Conservation (phyloP, 495 filamentous ascomycete species). For the Stereocaulon alpinum region DNA sequence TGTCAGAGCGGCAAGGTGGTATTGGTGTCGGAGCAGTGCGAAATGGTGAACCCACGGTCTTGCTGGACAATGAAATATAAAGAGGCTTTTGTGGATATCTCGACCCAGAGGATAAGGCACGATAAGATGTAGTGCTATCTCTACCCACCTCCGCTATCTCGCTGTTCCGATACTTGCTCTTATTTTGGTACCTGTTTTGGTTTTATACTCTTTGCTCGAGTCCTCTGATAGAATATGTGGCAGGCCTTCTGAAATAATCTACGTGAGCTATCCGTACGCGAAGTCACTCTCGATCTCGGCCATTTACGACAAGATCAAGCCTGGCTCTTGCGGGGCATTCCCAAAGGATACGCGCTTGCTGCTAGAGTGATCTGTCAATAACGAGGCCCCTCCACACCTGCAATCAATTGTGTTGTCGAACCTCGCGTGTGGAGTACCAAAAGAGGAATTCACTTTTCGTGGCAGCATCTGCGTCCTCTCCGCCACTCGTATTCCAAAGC, state of each 20-base stretch:
- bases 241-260: no score
- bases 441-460: neutral
- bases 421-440: neutral
- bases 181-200: neutral
- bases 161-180: constrained; percentile 2
- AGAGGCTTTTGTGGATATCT: neutral
- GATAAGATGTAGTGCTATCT: constrained; percentile 9
- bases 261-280: no score
- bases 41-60: neutral
- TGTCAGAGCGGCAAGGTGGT: no score
- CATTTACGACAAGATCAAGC: neutral
- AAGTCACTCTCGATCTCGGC: constrained; percentile 3
- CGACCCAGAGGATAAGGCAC: constrained; percentile 1
- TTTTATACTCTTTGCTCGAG: neutral
- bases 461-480: neutral
- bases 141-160: neutral
- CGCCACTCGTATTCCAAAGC: constrained; percentile 1
- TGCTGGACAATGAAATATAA: neutral
- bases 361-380: neutral
- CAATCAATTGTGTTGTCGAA: neutral
- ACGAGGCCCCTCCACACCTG: constrained; percentile 6
- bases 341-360: neutral
- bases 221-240: neutral
- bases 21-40: neutral
- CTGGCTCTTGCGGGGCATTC: neutral